Base-by-base conservation (phyloP, 1,284 basidiomycete species). In the Boletus semigastroideus region DNA sequence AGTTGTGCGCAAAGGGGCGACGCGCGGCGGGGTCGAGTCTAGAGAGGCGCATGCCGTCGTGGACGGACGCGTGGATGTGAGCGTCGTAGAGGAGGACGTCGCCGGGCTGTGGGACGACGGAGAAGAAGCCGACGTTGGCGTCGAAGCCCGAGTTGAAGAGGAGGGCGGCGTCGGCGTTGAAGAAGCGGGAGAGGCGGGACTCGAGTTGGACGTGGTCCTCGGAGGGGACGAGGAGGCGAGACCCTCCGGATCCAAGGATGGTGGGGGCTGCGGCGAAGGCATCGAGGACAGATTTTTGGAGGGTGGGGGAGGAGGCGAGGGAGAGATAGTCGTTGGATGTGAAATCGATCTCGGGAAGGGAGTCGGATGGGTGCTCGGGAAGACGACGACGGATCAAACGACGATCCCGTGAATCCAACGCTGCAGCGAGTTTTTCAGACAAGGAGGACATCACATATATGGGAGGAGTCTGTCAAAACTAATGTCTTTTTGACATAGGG, bases 101-200 rank as follows among this genome's bases (percentile, higher is more conserved):
- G 12, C 82, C 82, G 0, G 77, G 69, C 59, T 94, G 91, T 0
- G 94, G 94, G 0, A 98, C 72, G 38, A 83, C 83, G 0, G 90
- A 78, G 73, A 97, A 95, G 67, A 98, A 83, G 0, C 89, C 90
- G 3, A 87, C 88, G 65, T 98, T 98, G 16, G 96, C 94, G 69
- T 98, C 94, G 71, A 89, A 98, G 0, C 95, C 96, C 0, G 91
- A 94, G 70, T 94, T 96, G 82, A 97, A 98, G 16, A 98, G 78
- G 12, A 98, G 76, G 0, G 90, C 91, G 0, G 83, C 73, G 27
- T 82, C 81, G 4, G 81, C 74, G 25, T 69, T 60, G 72, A 94
- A 92, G 69, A 92, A 89, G 2, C 44, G 54, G 0, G 76, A 72
- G 19, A 94, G 76, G 1, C 90, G 80, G 7, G 70, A 68, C 67